Percentiles rank a stretch among this genome's conserved stretches.
phyloP scores from a whole-genome alignment of 139 green algal genomes.

The Chlamydomonas incerta region DNA sequence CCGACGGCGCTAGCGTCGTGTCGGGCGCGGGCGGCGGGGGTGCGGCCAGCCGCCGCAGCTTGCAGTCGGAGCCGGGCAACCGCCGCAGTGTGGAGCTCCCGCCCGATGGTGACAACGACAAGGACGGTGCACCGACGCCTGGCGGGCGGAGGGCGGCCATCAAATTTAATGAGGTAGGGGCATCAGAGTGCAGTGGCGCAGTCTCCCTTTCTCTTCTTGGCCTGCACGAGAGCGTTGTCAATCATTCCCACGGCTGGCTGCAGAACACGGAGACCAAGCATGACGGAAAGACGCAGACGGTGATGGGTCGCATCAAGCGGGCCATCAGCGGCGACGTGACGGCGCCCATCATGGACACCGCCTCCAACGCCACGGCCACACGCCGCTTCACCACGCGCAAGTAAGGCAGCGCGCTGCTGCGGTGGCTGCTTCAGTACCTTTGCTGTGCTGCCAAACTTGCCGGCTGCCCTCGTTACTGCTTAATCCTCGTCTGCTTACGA shows the following conservation, averaged over 20 bases:
- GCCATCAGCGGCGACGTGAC: slow-evolving; percentile 29
- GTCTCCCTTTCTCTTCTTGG: too few relatives aligned
- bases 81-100: too few relatives aligned
- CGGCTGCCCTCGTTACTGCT: too few relatives aligned
- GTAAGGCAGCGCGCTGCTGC: too few relatives aligned
- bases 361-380: background rate
- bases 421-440: too few relatives aligned
- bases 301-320: slow-evolving; percentile 27
- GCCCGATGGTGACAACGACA: too few relatives aligned
- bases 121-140: too few relatives aligned
- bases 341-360: background rate
- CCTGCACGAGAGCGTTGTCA: too few relatives aligned
- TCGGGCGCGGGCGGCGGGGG: slow-evolving; percentile 11
- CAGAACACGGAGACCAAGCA: background rate
- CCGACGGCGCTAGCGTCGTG: slow-evolving; percentile 7
- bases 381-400: slow-evolving; percentile 35
- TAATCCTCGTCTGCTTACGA: too few relatives aligned
- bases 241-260: too few relatives aligned
- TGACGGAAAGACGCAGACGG: background rate
- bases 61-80: background rate
- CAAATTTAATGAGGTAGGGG: slow-evolving; percentile 33
- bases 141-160: background rate
- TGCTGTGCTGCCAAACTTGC: too few relatives aligned
- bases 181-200: too few relatives aligned
- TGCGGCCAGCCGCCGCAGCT: background rate